Conservation (phyloP, 805 yeast species). For the Myxozyma melibiosi region DNA sequence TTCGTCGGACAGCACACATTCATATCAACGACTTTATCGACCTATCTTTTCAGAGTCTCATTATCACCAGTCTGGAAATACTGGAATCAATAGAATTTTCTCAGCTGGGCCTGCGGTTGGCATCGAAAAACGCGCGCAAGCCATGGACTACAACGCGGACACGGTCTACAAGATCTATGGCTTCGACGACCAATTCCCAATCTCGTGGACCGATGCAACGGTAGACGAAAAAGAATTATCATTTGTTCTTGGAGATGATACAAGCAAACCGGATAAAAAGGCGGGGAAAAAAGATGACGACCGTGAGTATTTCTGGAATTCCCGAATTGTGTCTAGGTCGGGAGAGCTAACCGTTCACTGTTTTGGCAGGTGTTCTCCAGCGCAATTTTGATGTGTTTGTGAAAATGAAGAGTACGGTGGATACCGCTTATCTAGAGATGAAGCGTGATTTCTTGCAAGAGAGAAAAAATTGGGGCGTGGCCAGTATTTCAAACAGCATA, state of each 20-base stretch:
- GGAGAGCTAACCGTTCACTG: neutral
- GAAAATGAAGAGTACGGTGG: constrained; percentile 63
- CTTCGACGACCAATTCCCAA: constrained; percentile 25
- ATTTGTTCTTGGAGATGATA: constrained; percentile 10
- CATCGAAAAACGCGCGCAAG: neutral
- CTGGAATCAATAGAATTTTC: no score
- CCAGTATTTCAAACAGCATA: constrained; percentile 44
- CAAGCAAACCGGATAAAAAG: neutral
- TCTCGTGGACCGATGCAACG: constrained; percentile 15
- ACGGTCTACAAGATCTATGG: constrained; percentile 23
- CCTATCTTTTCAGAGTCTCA: no score
- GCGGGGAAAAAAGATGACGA: neutral
- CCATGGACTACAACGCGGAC: constrained; percentile 15
- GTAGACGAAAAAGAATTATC: constrained; percentile 16
- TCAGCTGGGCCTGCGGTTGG: no score
- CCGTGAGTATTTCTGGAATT: constrained; percentile 6
- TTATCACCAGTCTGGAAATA: no score
- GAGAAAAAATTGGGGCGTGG: constrained; percentile 41
- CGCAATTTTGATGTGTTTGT: constrained; percentile 66
- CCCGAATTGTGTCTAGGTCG: neutral
- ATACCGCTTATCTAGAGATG: constrained; percentile 60
- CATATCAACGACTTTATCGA: no score
- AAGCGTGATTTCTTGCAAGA: constrained; percentile 44
- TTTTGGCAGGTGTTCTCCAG: constrained; percentile 8
- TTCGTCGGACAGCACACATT: no score